Evolutionary conservation across 2,329 filamentous ascomycete genomes (phyloP).

Genomic region (Colletotrichum gloeosporioides): DNA sequence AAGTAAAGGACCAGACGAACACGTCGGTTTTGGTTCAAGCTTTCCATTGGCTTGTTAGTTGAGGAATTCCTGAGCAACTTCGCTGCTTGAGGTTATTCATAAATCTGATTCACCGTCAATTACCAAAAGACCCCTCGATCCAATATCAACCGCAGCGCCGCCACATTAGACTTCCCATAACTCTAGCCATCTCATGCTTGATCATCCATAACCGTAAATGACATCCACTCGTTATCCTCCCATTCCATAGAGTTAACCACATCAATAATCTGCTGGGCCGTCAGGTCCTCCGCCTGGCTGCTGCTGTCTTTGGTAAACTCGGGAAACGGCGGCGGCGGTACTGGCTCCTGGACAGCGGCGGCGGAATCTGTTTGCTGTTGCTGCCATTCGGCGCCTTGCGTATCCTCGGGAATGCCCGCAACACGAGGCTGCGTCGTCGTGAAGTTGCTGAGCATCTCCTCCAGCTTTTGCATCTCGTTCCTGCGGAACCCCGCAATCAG

Average conservation of each 20-base stretch:
- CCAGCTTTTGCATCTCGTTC: conserved; percentile 50
- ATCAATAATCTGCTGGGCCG: conserved; percentile 14
- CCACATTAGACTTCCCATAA: background rate
- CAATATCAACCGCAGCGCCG: background rate
- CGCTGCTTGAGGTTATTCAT: background rate
- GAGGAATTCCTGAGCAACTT: background rate
- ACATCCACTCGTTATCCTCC: conserved; percentile 18
- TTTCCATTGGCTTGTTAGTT: background rate
- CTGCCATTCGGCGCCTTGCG: background rate
- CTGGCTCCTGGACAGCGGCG: background rate
- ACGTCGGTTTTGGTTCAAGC: background rate
- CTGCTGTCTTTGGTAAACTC: background rate
- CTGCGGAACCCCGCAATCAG: conserved; percentile 48
- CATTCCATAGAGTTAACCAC: conserved; percentile 14
- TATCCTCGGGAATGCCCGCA: background rate
- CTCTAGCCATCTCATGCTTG: background rate
- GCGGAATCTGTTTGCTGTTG: background rate
- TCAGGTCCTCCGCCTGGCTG: conserved; percentile 11
- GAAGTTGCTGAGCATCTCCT: conserved; percentile 36
- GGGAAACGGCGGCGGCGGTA: background rate
- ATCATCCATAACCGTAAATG: conserved; percentile 6
- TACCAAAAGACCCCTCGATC: background rate
- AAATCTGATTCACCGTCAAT: background rate
- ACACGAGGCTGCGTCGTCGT: background rate
- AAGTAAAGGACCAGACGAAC: background rate